phyloP scores from a whole-genome alignment of 257 asterid species.

The Henckelia pumila region DNA sequence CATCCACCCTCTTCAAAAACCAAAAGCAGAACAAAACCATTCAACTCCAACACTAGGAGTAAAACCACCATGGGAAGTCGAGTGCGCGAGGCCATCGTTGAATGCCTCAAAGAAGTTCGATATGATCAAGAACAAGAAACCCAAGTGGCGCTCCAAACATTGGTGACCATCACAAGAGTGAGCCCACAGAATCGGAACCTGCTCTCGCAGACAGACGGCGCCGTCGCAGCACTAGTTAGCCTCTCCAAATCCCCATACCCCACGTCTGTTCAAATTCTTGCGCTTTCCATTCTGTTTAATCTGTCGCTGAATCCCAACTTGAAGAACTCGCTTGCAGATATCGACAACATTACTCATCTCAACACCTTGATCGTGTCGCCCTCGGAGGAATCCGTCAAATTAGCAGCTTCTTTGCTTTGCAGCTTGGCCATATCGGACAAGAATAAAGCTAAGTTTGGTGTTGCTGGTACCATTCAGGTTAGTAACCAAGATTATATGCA shows the following conservation, averaged over 20 bases:
- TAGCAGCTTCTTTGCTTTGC: constrained; percentile 69
- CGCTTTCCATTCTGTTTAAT: constrained; percentile 68
- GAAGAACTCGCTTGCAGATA: constrained; percentile 54
- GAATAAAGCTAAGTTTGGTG: constrained; percentile 80
- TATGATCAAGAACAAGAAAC: constrained; percentile 26
- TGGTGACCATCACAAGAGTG: constrained; percentile 59
- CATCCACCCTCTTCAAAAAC: not conserved
- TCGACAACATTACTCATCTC: constrained; percentile 47
- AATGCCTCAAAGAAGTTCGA: constrained; percentile 46
- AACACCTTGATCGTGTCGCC: constrained; percentile 32
- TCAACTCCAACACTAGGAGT: not conserved
- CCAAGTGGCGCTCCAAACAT: constrained; percentile 45
- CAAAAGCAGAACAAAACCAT: constrained; percentile 12
- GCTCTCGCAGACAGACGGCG: constrained; percentile 52
- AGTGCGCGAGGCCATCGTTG: constrained; percentile 42
- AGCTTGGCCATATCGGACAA: constrained; percentile 81
- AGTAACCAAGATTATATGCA: not conserved
- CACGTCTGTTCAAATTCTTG: constrained; percentile 31
- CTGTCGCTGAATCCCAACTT: constrained; percentile 68
- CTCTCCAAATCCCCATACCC: constrained; percentile 40
- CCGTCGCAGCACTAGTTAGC: constrained; percentile 43
- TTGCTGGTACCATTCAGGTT: constrained; percentile 55
- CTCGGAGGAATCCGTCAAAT: constrained; percentile 41
- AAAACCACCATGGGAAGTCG: constrained; percentile 39
- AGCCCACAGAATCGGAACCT: constrained; percentile 70